Evolutionary conservation across 768 basidiomycete species (phyloP).

Genomic region (Hygrophorus pudorinus): DNA sequence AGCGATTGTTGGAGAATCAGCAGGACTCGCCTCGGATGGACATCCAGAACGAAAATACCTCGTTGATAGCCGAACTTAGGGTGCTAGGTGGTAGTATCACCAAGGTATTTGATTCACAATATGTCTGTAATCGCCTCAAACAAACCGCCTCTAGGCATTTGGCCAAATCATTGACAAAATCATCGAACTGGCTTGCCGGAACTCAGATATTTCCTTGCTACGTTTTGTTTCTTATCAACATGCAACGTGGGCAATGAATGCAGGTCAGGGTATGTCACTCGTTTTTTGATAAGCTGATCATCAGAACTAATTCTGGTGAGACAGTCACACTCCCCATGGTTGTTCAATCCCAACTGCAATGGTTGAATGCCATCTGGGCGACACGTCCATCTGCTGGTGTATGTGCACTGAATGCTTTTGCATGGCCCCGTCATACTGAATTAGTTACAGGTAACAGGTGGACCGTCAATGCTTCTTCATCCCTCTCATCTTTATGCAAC

Average conservation of each 20-base stretch:
- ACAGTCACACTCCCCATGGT: constrained; percentile 12
- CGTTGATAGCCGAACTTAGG: constrained; percentile 3
- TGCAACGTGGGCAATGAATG: constrained; percentile 39
- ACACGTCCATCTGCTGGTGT: not conserved
- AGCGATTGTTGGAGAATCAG: not conserved
- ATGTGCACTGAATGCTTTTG: too few relatives aligned
- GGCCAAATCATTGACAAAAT: constrained; percentile 23
- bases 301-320: not conserved
- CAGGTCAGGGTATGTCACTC: constrained; percentile 27
- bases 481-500: constrained; percentile 31
- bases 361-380: constrained; percentile 48
- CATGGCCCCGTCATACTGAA: too few relatives aligned
- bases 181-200: constrained; percentile 27
- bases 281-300: not conserved
- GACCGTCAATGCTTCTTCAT: constrained; percentile 33
- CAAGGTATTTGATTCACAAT: too few relatives aligned
- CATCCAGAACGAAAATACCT: not conserved
- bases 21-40: not conserved
- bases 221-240: constrained; percentile 48
- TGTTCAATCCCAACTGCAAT: constrained; percentile 30
- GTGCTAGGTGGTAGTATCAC: too few relatives aligned
- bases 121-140: too few relatives aligned
- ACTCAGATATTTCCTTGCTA: constrained; percentile 24
- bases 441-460: constrained; percentile 15
- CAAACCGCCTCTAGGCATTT: not conserved